These are phyloP conservation scores for Plenodomus tracheiphilus DNA, from an alignment of 2,329 filamentous ascomycete species.

Conservation along the genomic window DNA sequence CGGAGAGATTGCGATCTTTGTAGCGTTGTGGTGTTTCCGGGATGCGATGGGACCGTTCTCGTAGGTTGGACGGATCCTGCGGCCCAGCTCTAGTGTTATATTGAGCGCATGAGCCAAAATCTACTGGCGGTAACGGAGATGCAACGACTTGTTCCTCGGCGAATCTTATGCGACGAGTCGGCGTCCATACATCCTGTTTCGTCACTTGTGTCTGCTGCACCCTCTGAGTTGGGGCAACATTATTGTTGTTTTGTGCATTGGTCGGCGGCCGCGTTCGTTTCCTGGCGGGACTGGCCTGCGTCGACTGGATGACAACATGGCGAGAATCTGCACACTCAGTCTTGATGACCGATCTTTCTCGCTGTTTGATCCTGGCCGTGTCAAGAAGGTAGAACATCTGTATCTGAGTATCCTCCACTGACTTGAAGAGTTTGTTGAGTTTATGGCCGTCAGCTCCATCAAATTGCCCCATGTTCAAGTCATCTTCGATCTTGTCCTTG, in stretches of 20 bases:
- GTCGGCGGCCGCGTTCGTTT: constrained; percentile 11
- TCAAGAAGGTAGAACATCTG: constrained; percentile 34
- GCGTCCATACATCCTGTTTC: constrained; percentile 30
- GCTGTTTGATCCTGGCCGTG: constrained; percentile 28
- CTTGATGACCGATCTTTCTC: constrained; percentile 11
- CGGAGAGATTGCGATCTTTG: constrained; percentile 6
- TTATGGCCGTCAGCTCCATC: constrained; percentile 29
- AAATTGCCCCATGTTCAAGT: constrained; percentile 32
- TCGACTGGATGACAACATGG: constrained; percentile 35
- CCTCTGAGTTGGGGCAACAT: constrained; percentile 40
- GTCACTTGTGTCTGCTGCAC: constrained; percentile 36
- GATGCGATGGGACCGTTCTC: constrained; percentile 22
- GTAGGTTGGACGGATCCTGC: not conserved
- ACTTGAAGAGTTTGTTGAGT: constrained; percentile 29
- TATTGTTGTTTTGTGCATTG: constrained; percentile 14
- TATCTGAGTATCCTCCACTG: constrained; percentile 30
- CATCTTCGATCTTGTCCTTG: constrained; percentile 35
- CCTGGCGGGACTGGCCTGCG: constrained; percentile 30
- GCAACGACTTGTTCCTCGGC: constrained; percentile 19
- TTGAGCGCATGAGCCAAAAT: constrained; percentile 5
- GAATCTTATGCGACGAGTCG: constrained; percentile 31
- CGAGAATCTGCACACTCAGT: constrained; percentile 10
- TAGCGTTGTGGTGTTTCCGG: constrained; percentile 30
- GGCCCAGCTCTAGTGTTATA: not conserved
- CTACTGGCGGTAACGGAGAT: constrained; percentile 16